phyloP scores from a whole-genome alignment of 495 filamentous ascomycete species.

The Schizothecium vesticola region DNA sequence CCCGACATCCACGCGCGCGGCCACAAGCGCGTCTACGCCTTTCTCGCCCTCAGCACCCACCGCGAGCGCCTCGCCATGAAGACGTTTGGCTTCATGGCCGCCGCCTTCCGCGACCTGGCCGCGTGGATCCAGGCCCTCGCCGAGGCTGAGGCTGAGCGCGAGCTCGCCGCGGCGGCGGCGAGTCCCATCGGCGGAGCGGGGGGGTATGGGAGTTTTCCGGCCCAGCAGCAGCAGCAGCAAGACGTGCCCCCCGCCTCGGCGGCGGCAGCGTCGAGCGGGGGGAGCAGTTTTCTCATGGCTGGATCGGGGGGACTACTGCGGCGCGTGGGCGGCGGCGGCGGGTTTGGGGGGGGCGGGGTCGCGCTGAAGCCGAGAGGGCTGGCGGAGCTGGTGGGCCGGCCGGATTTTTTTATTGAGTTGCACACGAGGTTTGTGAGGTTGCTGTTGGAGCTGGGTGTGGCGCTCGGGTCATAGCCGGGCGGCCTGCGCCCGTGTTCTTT shows the following conservation, averaged over 20 bases:
- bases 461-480: conserved; percentile 34
- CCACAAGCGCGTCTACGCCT: conserved; percentile 77
- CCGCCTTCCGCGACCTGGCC: conserved; percentile 72
- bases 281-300: conserved; percentile 44
- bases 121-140: conserved; percentile 59
- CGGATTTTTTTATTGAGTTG: conserved; percentile 82
- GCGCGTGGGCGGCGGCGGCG: conserved; percentile 26
- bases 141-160: conserved; percentile 54
- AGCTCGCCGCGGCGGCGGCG: conserved; percentile 32
- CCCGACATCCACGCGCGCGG: conserved; percentile 84
- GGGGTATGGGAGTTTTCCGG: conserved; percentile 24
- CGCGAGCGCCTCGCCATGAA: conserved; percentile 70
- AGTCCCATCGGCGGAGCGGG: conserved; percentile 27
- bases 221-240: background rate
- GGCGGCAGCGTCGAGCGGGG: conserved; percentile 13
- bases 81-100: conserved; percentile 66
- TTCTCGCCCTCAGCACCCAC: conserved; percentile 70
- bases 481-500: background rate
- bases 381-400: conserved; percentile 78
- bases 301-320: conserved; percentile 37
- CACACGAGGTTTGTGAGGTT: conserved; percentile 74
- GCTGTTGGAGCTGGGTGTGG: conserved; percentile 58
- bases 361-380: conserved; percentile 66
- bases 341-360: conserved; percentile 37
- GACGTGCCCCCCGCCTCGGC: conserved; percentile 15